Conservation (phyloP, 2,329 filamentous ascomycete species). For the Cordyceps fumosorosea region DNA sequence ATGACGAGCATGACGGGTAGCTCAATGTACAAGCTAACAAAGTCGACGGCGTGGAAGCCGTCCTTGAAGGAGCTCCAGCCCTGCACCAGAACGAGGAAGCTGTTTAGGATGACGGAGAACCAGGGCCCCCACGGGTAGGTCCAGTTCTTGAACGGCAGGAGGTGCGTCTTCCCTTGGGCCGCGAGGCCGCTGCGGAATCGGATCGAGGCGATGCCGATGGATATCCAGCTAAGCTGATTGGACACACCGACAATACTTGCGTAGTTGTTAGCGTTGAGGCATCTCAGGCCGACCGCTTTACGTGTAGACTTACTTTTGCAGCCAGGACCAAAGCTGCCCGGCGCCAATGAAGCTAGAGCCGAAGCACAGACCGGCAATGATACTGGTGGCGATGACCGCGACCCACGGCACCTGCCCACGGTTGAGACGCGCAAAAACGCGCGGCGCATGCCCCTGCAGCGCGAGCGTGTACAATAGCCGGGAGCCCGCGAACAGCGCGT, state of each 20-base stretch:
- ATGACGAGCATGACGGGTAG: constrained; percentile 55
- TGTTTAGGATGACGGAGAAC: constrained; percentile 49
- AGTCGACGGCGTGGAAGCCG: constrained; percentile 49
- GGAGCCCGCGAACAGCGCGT: constrained; percentile 30
- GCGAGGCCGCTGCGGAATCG: constrained; percentile 55
- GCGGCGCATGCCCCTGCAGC: constrained; percentile 45
- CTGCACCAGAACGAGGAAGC: constrained; percentile 54
- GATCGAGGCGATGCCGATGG: constrained; percentile 58
- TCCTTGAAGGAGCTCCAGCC: constrained; percentile 59
- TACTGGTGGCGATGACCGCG: constrained; percentile 42
- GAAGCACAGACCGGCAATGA: constrained; percentile 56
- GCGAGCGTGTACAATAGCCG: constrained; percentile 31
- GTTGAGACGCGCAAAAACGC: constrained; percentile 39
- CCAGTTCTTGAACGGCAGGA: constrained; percentile 59
- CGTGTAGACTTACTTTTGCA: constrained; percentile 48
- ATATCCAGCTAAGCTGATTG: constrained; percentile 60
- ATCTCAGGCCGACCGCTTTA: not conserved
- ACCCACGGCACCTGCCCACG: constrained; percentile 32
- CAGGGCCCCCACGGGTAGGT: constrained; percentile 58
- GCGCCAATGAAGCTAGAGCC: constrained; percentile 60
- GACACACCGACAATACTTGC: constrained; percentile 57
- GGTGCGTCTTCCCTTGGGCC: constrained; percentile 52
- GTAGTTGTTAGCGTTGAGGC: constrained; percentile 6
- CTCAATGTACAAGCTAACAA: constrained; percentile 59
- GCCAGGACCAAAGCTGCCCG: constrained; percentile 59